A percentile compares a stretch with the other conserved stretches of the same genome.
phyloP scores from a whole-genome alignment of 495 filamentous ascomycete species.

The Tuber microsphaerosporum region DNA sequence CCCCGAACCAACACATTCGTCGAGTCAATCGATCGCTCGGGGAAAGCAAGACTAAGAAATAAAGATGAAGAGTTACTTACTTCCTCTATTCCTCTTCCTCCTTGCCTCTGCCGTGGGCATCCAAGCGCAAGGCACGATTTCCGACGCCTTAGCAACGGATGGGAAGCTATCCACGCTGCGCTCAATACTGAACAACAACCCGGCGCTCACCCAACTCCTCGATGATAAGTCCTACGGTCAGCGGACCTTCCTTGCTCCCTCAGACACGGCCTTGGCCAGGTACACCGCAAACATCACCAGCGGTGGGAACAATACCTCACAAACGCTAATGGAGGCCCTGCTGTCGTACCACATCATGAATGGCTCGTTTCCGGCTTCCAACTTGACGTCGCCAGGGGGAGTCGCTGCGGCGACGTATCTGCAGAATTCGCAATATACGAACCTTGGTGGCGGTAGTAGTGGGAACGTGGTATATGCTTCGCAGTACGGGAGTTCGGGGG shows the following conservation, averaged over 20 bases:
- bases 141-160: not conserved
- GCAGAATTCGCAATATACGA: not conserved
- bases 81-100: not conserved
- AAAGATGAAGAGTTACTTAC: not conserved
- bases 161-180: not conserved
- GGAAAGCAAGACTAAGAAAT: not conserved
- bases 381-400: not conserved
- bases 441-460: not conserved
- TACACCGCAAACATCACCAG: not conserved
- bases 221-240: not conserved
- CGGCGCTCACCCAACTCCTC: not conserved
- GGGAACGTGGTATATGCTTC: not conserved
- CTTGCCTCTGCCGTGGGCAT: not conserved
- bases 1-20: not conserved
- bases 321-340: not conserved
- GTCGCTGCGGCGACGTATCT: not conserved
- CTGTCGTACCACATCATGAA: not conserved
- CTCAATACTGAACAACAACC: not conserved
- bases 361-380: not conserved
- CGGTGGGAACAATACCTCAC: not conserved
- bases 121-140: not conserved
- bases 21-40: not conserved
- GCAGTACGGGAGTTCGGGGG: not conserved
- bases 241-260: not conserved
- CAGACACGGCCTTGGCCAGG: not conserved